Conservation (phyloP, 768 basidiomycete species). For the Coprinopsis cinerea region DNA sequence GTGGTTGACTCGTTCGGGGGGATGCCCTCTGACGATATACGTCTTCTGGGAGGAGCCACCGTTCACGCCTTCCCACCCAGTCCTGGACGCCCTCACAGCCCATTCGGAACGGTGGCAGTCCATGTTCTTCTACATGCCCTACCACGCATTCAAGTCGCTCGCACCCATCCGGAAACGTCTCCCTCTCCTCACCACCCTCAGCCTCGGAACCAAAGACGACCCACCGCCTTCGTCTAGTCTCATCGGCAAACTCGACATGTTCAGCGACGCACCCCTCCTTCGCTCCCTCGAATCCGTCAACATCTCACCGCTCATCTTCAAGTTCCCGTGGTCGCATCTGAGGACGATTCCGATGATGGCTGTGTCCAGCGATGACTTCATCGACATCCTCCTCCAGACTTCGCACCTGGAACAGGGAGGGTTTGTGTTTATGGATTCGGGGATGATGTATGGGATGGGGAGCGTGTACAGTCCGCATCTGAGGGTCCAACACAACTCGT, state of each 20-base stretch:
- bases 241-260: slow-evolving; percentile 21
- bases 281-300: slow-evolving; percentile 30
- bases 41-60: slow-evolving; percentile 30
- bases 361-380: slow-evolving; percentile 26
- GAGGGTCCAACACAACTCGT: slow-evolving; percentile 6
- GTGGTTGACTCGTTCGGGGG: slow-evolving; percentile 29
- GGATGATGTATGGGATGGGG: background rate
- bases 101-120: slow-evolving; percentile 28
- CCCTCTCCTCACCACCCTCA: slow-evolving; percentile 26
- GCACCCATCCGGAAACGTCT: slow-evolving; percentile 21
- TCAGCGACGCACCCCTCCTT: slow-evolving; percentile 25
- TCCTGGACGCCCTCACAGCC: slow-evolving; percentile 24
- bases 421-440: slow-evolving; percentile 25
- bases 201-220: slow-evolving; percentile 28
- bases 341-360: slow-evolving; percentile 26
- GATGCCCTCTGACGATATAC: slow-evolving; percentile 26
- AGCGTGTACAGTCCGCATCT: slow-evolving; percentile 1
- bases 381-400: slow-evolving; percentile 24
- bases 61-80: slow-evolving; percentile 21
- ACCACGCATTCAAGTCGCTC: slow-evolving; percentile 25
- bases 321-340: slow-evolving; percentile 30
- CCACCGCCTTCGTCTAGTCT: slow-evolving; percentile 9
- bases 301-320: slow-evolving; percentile 26
- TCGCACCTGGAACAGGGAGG: slow-evolving; percentile 22
- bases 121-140: slow-evolving; percentile 30